Conservation (phyloP, 129 eudicot species). For the Pulicaria dysenterica region DNA sequence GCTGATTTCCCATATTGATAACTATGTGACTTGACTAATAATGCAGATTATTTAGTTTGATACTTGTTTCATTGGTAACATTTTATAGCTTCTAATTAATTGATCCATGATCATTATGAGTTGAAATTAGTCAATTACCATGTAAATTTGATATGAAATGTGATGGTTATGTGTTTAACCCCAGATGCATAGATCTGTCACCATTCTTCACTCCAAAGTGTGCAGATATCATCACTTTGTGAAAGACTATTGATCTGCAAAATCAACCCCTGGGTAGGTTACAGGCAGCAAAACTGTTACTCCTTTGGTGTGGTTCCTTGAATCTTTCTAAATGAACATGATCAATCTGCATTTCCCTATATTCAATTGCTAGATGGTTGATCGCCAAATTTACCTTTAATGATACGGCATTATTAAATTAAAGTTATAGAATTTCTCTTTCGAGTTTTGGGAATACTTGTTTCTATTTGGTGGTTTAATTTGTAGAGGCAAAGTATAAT, state of each 20-base stretch:
- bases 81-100: background rate
- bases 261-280: background rate
- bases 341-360: too few species aligned
- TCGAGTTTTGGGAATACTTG: background rate
- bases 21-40: background rate
- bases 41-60: background rate
- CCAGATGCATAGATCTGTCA: constrained; percentile 1
- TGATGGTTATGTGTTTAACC: background rate
- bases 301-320: too few species aligned
- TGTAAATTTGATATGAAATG: background rate
- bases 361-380: too few species aligned
- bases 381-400: too few species aligned
- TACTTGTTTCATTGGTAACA: constrained; percentile 8
- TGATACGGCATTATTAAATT: too few species aligned
- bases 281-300: background rate
- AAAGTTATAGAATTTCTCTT: too few species aligned
- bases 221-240: background rate
- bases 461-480: too few species aligned
- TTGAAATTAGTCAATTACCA: background rate
- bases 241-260: background rate
- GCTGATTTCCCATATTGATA: background rate
- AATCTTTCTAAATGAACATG: too few species aligned
- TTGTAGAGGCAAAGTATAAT: too few species aligned
- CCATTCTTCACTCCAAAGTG: background rate
- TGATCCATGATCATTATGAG: constrained; percentile 1